Percentiles rank a stretch among this genome's conserved stretches.
phyloP scores from a whole-genome alignment of 2,329 filamentous ascomycete species.

The Botrytis fragariae region DNA sequence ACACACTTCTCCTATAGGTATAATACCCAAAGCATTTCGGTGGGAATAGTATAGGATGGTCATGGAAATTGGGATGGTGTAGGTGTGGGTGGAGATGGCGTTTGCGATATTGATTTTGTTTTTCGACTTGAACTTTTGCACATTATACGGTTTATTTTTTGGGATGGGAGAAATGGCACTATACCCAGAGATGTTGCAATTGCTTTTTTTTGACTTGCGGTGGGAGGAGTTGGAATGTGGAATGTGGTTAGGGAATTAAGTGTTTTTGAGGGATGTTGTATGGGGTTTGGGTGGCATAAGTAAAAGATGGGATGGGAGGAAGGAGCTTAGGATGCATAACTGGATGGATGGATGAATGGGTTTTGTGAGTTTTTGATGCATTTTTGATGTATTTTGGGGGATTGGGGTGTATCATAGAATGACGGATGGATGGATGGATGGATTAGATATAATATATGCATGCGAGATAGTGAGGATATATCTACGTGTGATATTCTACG shows the following conservation, averaged over 20 bases:
- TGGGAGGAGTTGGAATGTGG: neutral
- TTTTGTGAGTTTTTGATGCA: neutral
- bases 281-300: neutral
- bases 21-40: neutral
- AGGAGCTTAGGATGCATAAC: neutral
- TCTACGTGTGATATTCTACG: neutral
- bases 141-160: slow-evolving; percentile 5
- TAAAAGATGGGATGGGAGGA: neutral
- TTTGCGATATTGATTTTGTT: slow-evolving; percentile 8
- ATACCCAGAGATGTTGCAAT: slow-evolving; percentile 18
- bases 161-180: slow-evolving; percentile 18
- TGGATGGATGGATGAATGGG: neutral
- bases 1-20: slow-evolving; percentile 1
- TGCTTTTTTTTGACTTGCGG: neutral
- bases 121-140: slow-evolving; percentile 2
- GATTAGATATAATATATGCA: neutral
- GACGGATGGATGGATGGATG: neutral
- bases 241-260: neutral
- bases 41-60: neutral
- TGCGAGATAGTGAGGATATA: neutral
- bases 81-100: neutral
- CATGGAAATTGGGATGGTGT: neutral
- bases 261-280: neutral
- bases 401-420: neutral
- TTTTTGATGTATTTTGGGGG: neutral